Conservation (phyloP, 2,329 filamentous ascomycete species). For the Metarhizium anisopliae region DNA sequence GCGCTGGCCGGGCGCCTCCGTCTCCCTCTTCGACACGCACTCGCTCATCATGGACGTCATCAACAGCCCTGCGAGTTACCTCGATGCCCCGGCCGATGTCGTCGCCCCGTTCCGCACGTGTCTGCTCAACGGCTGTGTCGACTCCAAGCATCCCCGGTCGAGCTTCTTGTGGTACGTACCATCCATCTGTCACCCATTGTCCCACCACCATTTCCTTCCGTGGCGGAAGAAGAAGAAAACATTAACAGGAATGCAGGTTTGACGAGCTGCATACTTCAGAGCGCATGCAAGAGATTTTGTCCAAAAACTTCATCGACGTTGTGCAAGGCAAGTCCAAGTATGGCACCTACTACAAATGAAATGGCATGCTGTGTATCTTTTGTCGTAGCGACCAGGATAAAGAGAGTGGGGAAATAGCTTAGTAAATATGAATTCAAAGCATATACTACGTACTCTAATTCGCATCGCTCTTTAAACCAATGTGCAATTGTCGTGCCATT, state of each 20-base stretch:
- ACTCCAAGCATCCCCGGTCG: slow-evolving; percentile 35
- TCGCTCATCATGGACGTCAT: slow-evolving; percentile 57
- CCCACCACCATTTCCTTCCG: not conserved
- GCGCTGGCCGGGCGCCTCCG: slow-evolving; percentile 47
- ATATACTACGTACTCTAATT: not conserved
- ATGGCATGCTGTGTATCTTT: too few species aligned
- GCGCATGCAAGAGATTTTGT: slow-evolving; percentile 40
- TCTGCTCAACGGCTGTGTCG: slow-evolving; percentile 23
- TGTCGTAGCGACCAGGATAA: too few species aligned
- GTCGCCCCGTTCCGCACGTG: slow-evolving; percentile 51
- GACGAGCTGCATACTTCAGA: slow-evolving; percentile 66
- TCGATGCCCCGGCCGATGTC: slow-evolving; percentile 55
- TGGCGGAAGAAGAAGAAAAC: too few species aligned
- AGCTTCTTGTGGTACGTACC: slow-evolving; percentile 55
- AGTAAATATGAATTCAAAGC: too few species aligned
- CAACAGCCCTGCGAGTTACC: slow-evolving; percentile 47
- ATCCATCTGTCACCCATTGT: not conserved
- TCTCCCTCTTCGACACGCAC: slow-evolving; percentile 62
- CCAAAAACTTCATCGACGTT: slow-evolving; percentile 31
- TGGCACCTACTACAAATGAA: slow-evolving; percentile 19
- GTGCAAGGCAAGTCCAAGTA: slow-evolving; percentile 31
- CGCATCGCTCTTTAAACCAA: not conserved
- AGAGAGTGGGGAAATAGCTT: too few species aligned
- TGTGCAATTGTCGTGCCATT: not conserved
- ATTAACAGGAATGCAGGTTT: slow-evolving; percentile 23